Conservation (phyloP, 805 yeast species). For the Suhomyces sp. region DNA sequence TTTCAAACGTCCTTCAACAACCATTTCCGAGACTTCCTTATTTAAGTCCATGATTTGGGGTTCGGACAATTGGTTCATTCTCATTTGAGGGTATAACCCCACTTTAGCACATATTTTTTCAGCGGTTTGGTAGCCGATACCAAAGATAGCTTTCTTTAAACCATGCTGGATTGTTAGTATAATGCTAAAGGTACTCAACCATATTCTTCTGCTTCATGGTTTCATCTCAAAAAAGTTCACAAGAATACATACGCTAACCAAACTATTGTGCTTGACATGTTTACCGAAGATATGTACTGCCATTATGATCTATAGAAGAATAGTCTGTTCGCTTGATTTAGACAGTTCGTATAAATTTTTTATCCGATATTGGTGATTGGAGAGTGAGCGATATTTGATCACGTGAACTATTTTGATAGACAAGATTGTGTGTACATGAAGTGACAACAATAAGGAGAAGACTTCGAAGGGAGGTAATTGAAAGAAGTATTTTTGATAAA, state of each 20-base stretch:
- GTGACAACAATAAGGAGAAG: too few relatives aligned
- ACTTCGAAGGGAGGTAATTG: too few relatives aligned
- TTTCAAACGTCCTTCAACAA: constrained; percentile 77
- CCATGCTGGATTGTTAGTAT: constrained; percentile 46
- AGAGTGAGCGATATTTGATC: too few relatives aligned
- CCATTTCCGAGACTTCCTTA: constrained; percentile 79
- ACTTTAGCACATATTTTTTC: constrained; percentile 77
- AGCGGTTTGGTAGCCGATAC: constrained; percentile 77
- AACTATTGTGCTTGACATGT: constrained; percentile 42
- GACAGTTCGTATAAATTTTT: too few relatives aligned
- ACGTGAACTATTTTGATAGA: too few relatives aligned
- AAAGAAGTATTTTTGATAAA: too few relatives aligned
- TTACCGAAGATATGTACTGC: constrained; percentile 47
- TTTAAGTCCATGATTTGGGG: constrained; percentile 83
- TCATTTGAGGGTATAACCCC: constrained; percentile 90
- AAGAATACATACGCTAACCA: constrained; percentile 33
- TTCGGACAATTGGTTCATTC: constrained; percentile 89
- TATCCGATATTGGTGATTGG: too few relatives aligned
- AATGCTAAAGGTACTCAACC: too few relatives aligned
- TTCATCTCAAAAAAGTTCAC: not conserved
- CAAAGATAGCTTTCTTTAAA: constrained; percentile 78
- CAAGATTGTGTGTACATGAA: too few relatives aligned
- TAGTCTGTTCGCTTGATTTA: too few relatives aligned
- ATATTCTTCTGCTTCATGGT: too few relatives aligned
- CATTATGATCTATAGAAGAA: too few relatives aligned